Percentiles rank a stretch among this genome's conserved stretches.
Conservation (phyloP, 2,329 filamentous ascomycete genomes). For the Neurospora crassa region DNA sequence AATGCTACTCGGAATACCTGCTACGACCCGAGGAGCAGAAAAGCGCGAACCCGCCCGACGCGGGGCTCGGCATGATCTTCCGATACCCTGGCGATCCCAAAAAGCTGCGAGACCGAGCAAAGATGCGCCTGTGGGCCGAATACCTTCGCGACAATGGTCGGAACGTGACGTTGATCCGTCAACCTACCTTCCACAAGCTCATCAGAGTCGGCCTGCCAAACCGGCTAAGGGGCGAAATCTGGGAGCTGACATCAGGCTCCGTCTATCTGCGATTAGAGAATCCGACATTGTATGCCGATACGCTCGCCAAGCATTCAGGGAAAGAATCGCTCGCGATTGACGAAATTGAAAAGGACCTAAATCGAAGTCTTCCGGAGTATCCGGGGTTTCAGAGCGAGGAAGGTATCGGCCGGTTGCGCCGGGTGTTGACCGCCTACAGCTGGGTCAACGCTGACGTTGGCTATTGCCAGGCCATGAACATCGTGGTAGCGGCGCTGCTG, state of each 20-base stretch:
- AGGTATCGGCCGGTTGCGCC: constrained; percentile 78
- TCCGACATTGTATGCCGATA: constrained; percentile 75
- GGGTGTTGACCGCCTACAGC: constrained; percentile 93
- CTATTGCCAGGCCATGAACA: constrained; percentile 99
- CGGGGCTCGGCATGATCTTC: constrained; percentile 84
- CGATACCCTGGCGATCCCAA: constrained; percentile 90
- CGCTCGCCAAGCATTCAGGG: constrained; percentile 71
- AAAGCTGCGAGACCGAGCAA: constrained; percentile 87
- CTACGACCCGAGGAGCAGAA: constrained; percentile 56
- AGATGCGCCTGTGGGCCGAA: constrained; percentile 96
- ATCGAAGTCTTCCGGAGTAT: constrained; percentile 92
- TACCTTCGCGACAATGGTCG: constrained; percentile 93
- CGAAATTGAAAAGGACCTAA: constrained; percentile 97
- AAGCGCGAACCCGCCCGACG: constrained; percentile 66
- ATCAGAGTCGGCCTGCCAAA: constrained; percentile 94
- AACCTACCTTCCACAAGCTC: constrained; percentile 95
- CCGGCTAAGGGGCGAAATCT: constrained; percentile 83
- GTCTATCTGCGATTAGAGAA: constrained; percentile 81
- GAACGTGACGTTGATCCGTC: constrained; percentile 83
- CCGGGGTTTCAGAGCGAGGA: constrained; percentile 95
- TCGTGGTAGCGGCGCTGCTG: constrained; percentile 91
- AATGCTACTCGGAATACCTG: constrained; percentile 88
- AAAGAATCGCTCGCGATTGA: constrained; percentile 91
- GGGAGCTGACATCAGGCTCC: constrained; percentile 90
- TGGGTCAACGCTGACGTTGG: constrained; percentile 94